Evolutionary conservation across 129 eudicot species (phyloP), one percentile per base, ranked within the genome.

Genomic region (Artemisia annua): DNA sequence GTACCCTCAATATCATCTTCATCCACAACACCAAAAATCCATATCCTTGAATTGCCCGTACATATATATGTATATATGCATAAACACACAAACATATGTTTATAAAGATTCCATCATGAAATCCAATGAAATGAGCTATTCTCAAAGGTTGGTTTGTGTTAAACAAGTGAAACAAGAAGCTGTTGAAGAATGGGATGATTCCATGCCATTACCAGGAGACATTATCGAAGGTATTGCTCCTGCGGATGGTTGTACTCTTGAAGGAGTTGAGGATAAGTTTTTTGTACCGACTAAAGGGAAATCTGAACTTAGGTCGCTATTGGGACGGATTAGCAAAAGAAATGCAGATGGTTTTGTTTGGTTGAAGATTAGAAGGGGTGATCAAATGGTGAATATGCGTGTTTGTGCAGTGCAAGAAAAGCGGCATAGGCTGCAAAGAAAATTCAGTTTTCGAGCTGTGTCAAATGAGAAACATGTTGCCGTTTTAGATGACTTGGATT

Each of bases 171-270:
- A 69, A 76, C 88, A 87, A 72, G 67, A 78, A 16, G 72, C 28
- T 1, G 76, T 74, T 44, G 84, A 81, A 30, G 86, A 83, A 75
- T 83, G 91, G 91, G 83, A 87, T 13, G 91, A 81, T 57, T 76
- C 69, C 43, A 83, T 87, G 91, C 88, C 88, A 1, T 69, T 87
- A 69, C 91, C 91, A 0, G 86, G 91, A 65, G 91, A 87, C 77
- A 83, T 87, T 28, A 79, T 87, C 11, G 91, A 83, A 83, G 91
- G 86, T 8, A 61, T 87, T 15, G 85, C 86, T 8, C 71, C 75
- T 32, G 19, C 19, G 5, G 62, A 73, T 73, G 39, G 51, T 17
- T 63, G 63, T 63, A 62, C 75, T 3, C 1, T 57, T 1, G 75
- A 69, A 16, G 80, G 65, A 9, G 60, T 28, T 75, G 80, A 64